Evolutionary conservation across 805 yeast genomes (phyloP).

Genomic region (Kuraishia hungarica): DNA sequence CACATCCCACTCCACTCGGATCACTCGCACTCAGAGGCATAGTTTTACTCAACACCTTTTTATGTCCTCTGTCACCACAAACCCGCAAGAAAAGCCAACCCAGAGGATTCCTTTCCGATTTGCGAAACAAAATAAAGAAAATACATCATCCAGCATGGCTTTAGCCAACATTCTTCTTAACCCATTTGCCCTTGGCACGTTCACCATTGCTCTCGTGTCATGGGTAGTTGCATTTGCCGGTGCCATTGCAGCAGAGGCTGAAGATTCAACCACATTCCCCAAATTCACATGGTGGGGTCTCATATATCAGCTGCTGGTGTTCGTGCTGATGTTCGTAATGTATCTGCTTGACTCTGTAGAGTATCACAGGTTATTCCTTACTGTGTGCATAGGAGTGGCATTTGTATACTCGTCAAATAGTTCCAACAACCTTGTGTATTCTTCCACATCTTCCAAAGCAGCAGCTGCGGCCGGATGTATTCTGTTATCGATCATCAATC

Average conservation of each 20-base stretch:
- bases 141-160: neutral
- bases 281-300: constrained; percentile 96
- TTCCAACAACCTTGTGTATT: constrained; percentile 71
- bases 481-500: constrained; percentile 68
- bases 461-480: constrained; percentile 94
- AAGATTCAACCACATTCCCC: constrained; percentile 42
- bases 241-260: constrained; percentile 49
- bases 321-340: constrained; percentile 39
- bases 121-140: neutral
- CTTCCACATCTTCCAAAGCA: constrained; percentile 51
- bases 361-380: constrained; percentile 52
- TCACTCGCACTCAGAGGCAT: neutral
- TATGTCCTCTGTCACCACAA: neutral
- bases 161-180: constrained; percentile 21
- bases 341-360: constrained; percentile 59
- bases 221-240: constrained; percentile 92
- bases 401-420: constrained; percentile 81
- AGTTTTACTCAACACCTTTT: neutral
- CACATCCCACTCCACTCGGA: neutral
- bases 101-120: neutral
- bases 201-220: constrained; percentile 63
- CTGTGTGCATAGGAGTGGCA: constrained; percentile 58
- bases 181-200: constrained; percentile 81
- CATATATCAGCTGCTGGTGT: constrained; percentile 62
- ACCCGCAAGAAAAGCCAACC: neutral